Evolutionary conservation across 1,284 basidiomycete genomes (phyloP).

Genomic region (Stygiomarasmius scandens): DNA sequence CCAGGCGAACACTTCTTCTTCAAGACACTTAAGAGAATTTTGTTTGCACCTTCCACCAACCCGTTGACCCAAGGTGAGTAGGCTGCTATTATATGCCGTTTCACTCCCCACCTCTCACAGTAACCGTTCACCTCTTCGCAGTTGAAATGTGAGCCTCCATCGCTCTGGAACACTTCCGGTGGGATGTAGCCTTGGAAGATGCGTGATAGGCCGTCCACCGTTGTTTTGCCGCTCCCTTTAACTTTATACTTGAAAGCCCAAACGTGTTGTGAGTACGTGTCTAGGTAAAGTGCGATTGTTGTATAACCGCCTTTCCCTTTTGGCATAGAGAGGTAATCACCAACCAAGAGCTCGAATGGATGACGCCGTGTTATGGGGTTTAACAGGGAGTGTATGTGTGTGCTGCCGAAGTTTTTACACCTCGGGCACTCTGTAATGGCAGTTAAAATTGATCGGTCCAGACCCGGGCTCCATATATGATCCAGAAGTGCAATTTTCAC

Average conservation of each 20-base stretch:
- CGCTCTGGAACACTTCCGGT: constrained; percentile 36
- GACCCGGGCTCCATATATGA: constrained; percentile 27
- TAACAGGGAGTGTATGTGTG: constrained; percentile 30
- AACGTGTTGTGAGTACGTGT: constrained; percentile 27
- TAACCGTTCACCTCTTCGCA: constrained; percentile 31
- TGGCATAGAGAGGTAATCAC: constrained; percentile 35
- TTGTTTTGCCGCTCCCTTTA: constrained; percentile 28
- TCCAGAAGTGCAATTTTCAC: constrained; percentile 30
- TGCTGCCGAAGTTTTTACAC: constrained; percentile 30
- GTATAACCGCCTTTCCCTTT: constrained; percentile 33
- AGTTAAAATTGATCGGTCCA: constrained; percentile 30
- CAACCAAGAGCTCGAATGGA: constrained; percentile 37
- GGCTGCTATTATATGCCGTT: constrained; percentile 27
- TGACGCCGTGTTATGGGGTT: constrained; percentile 36
- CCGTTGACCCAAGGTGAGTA: constrained; percentile 45
- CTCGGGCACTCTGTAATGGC: constrained; percentile 31
- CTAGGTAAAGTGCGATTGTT: constrained; percentile 29
- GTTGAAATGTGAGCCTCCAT: constrained; percentile 40
- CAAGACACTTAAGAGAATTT: constrained; percentile 29
- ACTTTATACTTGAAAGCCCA: constrained; percentile 30
- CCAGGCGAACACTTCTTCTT: constrained; percentile 32
- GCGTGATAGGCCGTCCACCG: constrained; percentile 19
- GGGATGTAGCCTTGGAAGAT: constrained; percentile 27
- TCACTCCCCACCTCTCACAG: constrained; percentile 26
- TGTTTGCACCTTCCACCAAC: constrained; percentile 36